Evolutionary conservation across 305 asterid genomes (phyloP).

Genomic region (Fraxinus nigra): DNA sequence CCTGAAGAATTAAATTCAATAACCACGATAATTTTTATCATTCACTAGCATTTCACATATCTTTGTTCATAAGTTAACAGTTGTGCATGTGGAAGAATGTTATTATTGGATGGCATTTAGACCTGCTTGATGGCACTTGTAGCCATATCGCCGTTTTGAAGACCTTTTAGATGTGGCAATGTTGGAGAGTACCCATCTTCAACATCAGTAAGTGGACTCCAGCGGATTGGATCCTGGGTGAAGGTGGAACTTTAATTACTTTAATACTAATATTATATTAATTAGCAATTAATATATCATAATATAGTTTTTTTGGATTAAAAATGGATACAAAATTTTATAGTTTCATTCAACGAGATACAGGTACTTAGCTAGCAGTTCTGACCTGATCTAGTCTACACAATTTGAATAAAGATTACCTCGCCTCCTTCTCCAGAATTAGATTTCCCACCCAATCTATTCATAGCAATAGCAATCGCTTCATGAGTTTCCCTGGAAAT

Average conservation of each 20-base stretch:
- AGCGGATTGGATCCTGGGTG: slow-evolving; percentile 55
- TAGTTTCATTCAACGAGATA: neutral
- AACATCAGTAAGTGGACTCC: slow-evolving; percentile 57
- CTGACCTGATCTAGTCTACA: neutral
- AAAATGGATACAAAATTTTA: neutral
- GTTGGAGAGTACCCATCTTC: slow-evolving; percentile 59
- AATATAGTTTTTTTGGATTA: neutral
- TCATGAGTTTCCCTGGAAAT: slow-evolving; percentile 61
- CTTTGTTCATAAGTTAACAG: neutral
- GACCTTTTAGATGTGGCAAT: slow-evolving; percentile 54
- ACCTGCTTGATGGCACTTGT: slow-evolving; percentile 62
- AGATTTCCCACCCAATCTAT: slow-evolving; percentile 54
- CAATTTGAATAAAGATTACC: slow-evolving; percentile 27
- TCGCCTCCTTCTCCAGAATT: slow-evolving; percentile 64
- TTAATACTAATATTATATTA: neutral
- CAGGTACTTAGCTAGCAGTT: neutral
- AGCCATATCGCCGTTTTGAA: slow-evolving; percentile 57
- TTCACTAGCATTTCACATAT: neutral
- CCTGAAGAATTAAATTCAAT: slow-evolving; percentile 25
- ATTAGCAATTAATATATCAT: neutral
- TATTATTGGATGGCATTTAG: neutral
- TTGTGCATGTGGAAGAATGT: neutral
- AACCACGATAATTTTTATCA: neutral
- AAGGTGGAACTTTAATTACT: slow-evolving; percentile 7
- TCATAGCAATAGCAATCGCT: slow-evolving; percentile 60